Evolutionary conservation across 2,329 filamentous ascomycete genomes (phyloP).

Genomic region (Helotiales sp.): DNA sequence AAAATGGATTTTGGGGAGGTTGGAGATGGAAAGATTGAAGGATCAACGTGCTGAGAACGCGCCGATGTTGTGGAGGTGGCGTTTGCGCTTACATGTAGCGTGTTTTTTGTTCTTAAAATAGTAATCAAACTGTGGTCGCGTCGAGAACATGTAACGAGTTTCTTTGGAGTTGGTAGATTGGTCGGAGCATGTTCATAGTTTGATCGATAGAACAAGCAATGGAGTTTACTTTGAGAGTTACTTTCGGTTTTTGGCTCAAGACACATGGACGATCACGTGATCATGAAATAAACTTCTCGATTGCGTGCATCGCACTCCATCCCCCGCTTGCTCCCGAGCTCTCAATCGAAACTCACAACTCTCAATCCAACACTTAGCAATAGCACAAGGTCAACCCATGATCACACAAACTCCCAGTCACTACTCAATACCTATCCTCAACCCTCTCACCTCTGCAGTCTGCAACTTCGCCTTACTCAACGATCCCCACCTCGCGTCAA

Average conservation of each 20-base stretch:
- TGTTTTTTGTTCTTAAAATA: not conserved
- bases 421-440: too few species aligned
- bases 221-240: not conserved
- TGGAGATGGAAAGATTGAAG: not conserved
- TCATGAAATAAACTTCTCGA: not conserved
- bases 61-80: not conserved
- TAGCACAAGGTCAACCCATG: too few species aligned
- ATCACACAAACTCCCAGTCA: too few species aligned
- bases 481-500: not conserved
- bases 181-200: not conserved
- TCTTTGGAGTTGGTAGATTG: not conserved
- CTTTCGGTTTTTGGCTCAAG: too few species aligned
- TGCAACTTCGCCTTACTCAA: too few species aligned
- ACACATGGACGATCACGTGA: not conserved
- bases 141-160: not conserved
- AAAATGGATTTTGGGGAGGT: too few species aligned
- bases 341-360: too few species aligned
- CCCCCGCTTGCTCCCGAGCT: too few species aligned
- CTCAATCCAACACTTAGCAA: too few species aligned
- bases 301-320: too few species aligned
- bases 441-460: too few species aligned
- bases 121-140: too few species aligned
- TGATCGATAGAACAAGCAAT: not conserved
- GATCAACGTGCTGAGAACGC: not conserved
- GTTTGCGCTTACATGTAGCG: not conserved